These are phyloP conservation scores for Exophiala spinifera DNA, from an alignment of 2,329 filamentous ascomycete species.

Conservation along the genomic window DNA sequence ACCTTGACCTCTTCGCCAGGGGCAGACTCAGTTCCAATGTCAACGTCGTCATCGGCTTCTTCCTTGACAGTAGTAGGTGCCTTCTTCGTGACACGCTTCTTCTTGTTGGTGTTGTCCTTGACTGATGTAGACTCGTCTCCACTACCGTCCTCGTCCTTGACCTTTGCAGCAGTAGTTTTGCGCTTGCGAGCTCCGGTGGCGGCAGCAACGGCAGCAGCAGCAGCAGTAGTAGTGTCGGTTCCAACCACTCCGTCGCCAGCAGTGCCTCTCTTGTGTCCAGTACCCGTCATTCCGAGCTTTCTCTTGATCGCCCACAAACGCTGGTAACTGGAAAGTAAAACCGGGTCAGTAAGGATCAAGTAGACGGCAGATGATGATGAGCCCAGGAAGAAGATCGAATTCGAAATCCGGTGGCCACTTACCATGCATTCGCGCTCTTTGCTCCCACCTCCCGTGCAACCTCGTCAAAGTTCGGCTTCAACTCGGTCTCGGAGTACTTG, in stretches of 20 bases:
- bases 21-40: background rate
- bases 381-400: too few species aligned
- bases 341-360: background rate
- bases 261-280: slow-evolving; percentile 4
- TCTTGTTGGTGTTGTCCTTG: too few species aligned
- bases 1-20: background rate
- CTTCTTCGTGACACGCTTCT: slow-evolving; percentile 8
- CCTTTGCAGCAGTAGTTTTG: background rate
- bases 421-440: slow-evolving; percentile 21
- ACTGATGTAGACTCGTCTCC: background rate
- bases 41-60: background rate
- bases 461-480: slow-evolving; percentile 22
- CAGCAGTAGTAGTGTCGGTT: background rate
- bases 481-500: slow-evolving; percentile 10
- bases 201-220: background rate
- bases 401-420: too few species aligned
- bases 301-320: slow-evolving; percentile 23
- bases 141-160: background rate
- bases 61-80: background rate
- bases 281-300: slow-evolving; percentile 17
- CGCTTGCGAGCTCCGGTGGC: background rate
- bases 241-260: too few species aligned
- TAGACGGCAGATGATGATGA: too few species aligned
- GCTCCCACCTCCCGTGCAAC: slow-evolving; percentile 23
- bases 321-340: slow-evolving; percentile 18